Conservation (phyloP, 2,329 filamentous ascomycete species). For the Colletotrichum gloeosporioides region DNA sequence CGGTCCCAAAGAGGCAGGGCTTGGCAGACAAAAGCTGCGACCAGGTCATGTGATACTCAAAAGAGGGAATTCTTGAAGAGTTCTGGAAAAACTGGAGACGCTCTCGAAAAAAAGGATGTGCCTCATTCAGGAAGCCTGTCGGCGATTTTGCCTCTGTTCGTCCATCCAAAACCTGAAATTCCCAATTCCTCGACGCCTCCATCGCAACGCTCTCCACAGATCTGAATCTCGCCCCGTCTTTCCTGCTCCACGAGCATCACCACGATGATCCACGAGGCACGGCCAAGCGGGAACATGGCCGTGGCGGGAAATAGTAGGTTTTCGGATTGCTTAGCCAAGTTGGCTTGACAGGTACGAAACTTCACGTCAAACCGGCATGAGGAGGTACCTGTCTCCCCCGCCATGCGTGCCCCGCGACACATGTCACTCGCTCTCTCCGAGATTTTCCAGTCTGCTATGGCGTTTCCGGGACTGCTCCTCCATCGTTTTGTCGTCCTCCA, state of each 20-base stretch:
- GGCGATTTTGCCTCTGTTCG: constrained; percentile 1
- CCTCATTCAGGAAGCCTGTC: not conserved
- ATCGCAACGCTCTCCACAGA: constrained; percentile 19
- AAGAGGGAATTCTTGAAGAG: not conserved
- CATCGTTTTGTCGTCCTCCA: not conserved
- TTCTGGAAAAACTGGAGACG: not conserved
- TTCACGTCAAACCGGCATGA: not conserved
- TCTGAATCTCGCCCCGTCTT: constrained; percentile 19
- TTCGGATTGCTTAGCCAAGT: constrained; percentile 16
- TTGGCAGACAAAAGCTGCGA: rapidly evolving
- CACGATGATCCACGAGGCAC: constrained; percentile 1
- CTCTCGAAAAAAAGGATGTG: not conserved
- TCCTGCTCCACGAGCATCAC: constrained; percentile 10
- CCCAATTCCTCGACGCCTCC: not conserved
- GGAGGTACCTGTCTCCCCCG: not conserved
- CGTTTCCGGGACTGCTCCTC: not conserved
- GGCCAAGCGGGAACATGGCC: not conserved
- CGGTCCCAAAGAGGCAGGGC: not conserved
- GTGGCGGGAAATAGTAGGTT: not conserved
- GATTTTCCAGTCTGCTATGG: not conserved
- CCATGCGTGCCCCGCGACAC: not conserved
- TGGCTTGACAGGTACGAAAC: not conserved
- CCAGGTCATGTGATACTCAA: not conserved
- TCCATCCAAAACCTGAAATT: constrained; percentile 13
- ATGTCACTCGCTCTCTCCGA: constrained; percentile 5